A percentile compares a stretch with the other conserved stretches of the same genome.
Conservation (phyloP, 2,329 filamentous ascomycete genomes). For the Colletotrichum costaricense region DNA sequence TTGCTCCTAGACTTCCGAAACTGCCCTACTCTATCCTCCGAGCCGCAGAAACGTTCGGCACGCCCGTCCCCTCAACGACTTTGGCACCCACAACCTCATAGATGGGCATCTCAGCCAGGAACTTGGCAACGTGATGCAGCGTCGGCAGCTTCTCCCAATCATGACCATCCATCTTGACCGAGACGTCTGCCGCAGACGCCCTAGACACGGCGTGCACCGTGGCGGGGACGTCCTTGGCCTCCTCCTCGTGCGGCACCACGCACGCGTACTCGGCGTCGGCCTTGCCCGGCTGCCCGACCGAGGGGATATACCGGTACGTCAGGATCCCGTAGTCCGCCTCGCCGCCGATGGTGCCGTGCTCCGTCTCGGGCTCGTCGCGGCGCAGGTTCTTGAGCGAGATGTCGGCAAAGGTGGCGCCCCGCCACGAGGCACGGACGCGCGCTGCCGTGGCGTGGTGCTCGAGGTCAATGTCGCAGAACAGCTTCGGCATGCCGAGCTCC, state of each 20-base stretch:
- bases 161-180: conserved; percentile 59
- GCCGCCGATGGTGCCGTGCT: conserved; percentile 39
- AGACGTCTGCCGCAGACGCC: conserved; percentile 49
- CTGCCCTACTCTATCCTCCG: conserved; percentile 29
- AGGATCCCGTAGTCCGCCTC: conserved; percentile 59
- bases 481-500: conserved; percentile 71
- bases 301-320: conserved; percentile 68
- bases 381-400: conserved; percentile 50
- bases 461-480: conserved; percentile 63
- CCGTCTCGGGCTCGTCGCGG: conserved; percentile 39
- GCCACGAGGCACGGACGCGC: conserved; percentile 54
- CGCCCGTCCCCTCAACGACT: conserved; percentile 65
- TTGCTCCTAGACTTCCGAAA: background rate
- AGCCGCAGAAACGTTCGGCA: conserved; percentile 54
- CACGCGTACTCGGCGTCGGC: conserved; percentile 66
- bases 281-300: conserved; percentile 60
- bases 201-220: conserved; percentile 47
- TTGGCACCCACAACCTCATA: conserved; percentile 67
- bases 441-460: conserved; percentile 43
- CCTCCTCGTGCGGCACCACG: conserved; percentile 49
- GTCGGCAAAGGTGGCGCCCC: conserved; percentile 52
- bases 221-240: conserved; percentile 44
- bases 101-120: conserved; percentile 66
- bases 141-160: conserved; percentile 69
- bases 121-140: conserved; percentile 66